phyloP scores from a whole-genome alignment of 139 green algal species.

The Eudorina sp. region DNA sequence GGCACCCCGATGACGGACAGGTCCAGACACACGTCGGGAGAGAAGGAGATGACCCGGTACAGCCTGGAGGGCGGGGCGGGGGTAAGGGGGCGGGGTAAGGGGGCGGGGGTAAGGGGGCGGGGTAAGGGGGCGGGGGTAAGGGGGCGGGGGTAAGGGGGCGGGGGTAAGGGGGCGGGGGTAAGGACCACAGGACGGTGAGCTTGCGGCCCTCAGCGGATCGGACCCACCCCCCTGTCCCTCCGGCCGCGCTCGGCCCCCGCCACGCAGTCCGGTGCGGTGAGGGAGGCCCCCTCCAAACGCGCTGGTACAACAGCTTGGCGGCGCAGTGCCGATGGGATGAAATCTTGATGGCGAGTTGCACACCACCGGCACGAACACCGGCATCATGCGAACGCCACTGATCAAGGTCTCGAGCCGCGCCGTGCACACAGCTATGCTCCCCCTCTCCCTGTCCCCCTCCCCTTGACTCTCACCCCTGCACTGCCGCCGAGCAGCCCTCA shows the following conservation, averaged over 20 bases:
- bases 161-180: not conserved
- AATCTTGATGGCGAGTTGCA: too few relatives aligned
- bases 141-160: not conserved
- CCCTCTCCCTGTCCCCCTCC: not conserved
- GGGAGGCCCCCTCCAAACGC: too few relatives aligned
- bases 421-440: too few relatives aligned
- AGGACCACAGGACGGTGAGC: not conserved
- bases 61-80: not conserved
- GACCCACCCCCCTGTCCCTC: too few relatives aligned
- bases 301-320: too few relatives aligned
- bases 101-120: not conserved
- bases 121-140: not conserved
- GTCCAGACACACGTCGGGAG: constrained; percentile 38
- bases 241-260: too few relatives aligned
- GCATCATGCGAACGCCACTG: too few relatives aligned
- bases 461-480: constrained; percentile 28
- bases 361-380: too few relatives aligned
- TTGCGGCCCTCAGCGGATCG: too few relatives aligned
- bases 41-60: constrained; percentile 48
- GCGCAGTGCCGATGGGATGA: too few relatives aligned
- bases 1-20: constrained; percentile 42
- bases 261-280: too few relatives aligned
- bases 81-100: not conserved
- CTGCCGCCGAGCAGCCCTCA: constrained; percentile 37
- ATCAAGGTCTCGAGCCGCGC: too few relatives aligned